Evolutionary conservation across 169 alveolate genomes (phyloP).

Genomic region (Cryptosporidium felis): DNA sequence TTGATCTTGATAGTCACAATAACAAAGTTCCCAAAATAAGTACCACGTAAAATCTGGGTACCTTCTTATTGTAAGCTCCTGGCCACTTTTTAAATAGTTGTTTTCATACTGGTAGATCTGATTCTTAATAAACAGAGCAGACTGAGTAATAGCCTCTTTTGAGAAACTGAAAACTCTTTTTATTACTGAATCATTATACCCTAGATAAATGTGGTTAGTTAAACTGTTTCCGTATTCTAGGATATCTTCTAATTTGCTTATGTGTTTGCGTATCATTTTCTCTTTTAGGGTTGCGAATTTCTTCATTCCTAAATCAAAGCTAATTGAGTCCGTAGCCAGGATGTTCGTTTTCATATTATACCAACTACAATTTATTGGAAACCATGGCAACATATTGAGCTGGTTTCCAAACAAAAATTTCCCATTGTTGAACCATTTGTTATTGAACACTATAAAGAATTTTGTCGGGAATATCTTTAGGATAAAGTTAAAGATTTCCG

Average conservation of each 20-base stretch:
- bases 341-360: slow-evolving; percentile 40
- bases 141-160: too few species aligned
- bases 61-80: slow-evolving; percentile 13
- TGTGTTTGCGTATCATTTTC: too few species aligned
- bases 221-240: too few species aligned
- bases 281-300: too few species aligned
- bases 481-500: slow-evolving; percentile 22
- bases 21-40: slow-evolving; percentile 59
- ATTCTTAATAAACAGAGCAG: too few species aligned
- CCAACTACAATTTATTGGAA: slow-evolving; percentile 59
- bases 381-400: slow-evolving; percentile 35
- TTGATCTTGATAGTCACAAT: slow-evolving; percentile 38
- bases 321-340: background rate
- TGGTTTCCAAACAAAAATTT: background rate
- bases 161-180: too few species aligned
- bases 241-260: too few species aligned
- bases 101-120: too few species aligned
- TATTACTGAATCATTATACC: too few species aligned
- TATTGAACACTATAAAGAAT: slow-evolving; percentile 16
- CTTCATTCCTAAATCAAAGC: too few species aligned
- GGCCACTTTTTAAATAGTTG: background rate
- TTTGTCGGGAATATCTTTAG: slow-evolving; percentile 31
- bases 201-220: too few species aligned
- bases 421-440: slow-evolving; percentile 14
- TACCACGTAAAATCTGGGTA: slow-evolving; percentile 69